phyloP scores from a whole-genome alignment of 768 basidiomycete genomes.

The Lentinula sp. region DNA sequence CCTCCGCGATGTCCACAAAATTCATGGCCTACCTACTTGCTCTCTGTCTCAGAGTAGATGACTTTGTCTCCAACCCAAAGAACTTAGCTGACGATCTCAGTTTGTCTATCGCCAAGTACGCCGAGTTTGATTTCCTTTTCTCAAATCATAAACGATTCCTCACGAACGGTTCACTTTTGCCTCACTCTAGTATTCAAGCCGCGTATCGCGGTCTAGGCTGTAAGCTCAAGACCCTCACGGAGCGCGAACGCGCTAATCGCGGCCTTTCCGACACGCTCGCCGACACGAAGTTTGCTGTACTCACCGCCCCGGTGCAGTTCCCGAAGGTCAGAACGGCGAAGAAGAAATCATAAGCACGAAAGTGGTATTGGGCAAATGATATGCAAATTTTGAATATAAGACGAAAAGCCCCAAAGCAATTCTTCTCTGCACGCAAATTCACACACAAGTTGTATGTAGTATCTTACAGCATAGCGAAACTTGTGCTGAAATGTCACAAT shows the following conservation, averaged over 20 bases:
- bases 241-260: constrained; percentile 60
- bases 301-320: constrained; percentile 76
- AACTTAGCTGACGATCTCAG: constrained; percentile 70
- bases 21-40: constrained; percentile 78
- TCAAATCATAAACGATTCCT: background rate
- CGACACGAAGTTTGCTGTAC: constrained; percentile 62
- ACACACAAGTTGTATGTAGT: too few relatives aligned
- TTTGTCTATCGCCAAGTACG: constrained; percentile 61
- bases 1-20: constrained; percentile 63
- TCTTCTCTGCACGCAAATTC: too few relatives aligned
- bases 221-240: constrained; percentile 45
- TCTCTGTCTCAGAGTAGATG: constrained; percentile 73
- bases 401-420: too few relatives aligned
- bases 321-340: constrained; percentile 53
- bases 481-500: too few relatives aligned
- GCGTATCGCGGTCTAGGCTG: constrained; percentile 50
- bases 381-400: background rate
- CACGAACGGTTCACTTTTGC: background rate
- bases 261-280: constrained; percentile 61
- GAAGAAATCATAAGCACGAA: constrained; percentile 14
- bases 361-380: background rate
- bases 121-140: constrained; percentile 6
- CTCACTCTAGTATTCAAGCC: background rate
- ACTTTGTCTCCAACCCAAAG: constrained; percentile 64
- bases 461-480: too few relatives aligned